phyloP scores from a whole-genome alignment of 768 basidiomycete species.

The Mycena floridula region DNA sequence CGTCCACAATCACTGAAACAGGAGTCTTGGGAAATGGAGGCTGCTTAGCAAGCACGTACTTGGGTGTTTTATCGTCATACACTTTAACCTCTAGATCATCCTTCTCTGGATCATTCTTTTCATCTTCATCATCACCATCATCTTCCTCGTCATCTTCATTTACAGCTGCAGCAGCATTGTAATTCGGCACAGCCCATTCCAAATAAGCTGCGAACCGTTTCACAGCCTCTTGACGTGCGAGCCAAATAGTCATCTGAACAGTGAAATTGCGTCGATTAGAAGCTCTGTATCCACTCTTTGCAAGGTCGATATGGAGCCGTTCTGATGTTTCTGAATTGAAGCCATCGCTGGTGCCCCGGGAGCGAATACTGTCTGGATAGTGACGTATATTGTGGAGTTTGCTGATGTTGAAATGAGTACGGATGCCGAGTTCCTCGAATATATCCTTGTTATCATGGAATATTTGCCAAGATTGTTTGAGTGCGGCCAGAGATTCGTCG shows the following conservation, averaged over 20 bases:
- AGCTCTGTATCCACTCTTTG: conserved; percentile 27
- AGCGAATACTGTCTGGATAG: conserved; percentile 22
- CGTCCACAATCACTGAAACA: neutral
- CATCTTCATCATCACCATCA: conserved; percentile 4
- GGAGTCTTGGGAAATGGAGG: conserved; percentile 4
- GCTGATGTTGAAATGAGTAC: conserved; percentile 30
- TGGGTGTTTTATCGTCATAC: neutral
- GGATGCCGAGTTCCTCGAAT: conserved; percentile 20
- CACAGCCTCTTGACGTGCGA: conserved; percentile 28
- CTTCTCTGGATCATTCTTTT: neutral
- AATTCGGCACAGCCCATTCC: conserved; percentile 15
- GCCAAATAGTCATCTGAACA: conserved; percentile 33
- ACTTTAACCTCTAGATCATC: neutral
- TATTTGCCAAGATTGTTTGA: conserved; percentile 15
- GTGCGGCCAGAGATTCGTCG: conserved; percentile 12
- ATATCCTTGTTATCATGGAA: conserved; percentile 27
- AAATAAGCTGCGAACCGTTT: conserved; percentile 17
- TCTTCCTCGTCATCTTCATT: conserved; percentile 11
- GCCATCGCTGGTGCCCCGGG: conserved; percentile 22
- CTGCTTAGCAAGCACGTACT: conserved; percentile 9
- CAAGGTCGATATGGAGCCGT: too few relatives aligned
- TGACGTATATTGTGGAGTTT: conserved; percentile 29
- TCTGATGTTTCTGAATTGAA: conserved; percentile 30
- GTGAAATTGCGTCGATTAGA: conserved; percentile 22
- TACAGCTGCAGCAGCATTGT: conserved; percentile 1